A percentile compares a stretch with the other conserved stretches of the same genome.
phyloP scores from a whole-genome alignment of 306 rosid genomes.

The Vigna unguiculata region DNA sequence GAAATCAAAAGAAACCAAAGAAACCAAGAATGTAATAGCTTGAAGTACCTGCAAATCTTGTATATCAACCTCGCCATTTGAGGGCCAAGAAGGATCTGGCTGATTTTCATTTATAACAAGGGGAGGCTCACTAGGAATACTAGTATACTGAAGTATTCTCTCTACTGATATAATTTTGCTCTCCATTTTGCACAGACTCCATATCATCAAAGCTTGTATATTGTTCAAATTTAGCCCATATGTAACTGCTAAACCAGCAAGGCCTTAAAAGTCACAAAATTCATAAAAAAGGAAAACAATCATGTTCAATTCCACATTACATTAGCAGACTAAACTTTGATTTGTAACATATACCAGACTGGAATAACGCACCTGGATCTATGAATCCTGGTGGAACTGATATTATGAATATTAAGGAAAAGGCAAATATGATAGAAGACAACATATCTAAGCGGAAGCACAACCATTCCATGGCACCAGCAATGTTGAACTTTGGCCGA shows the following conservation, averaged over 20 bases:
- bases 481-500: constrained; percentile 72
- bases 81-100: constrained; percentile 79
- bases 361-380: constrained; percentile 67
- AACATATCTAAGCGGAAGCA: constrained; percentile 78
- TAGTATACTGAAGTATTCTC: constrained; percentile 75
- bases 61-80: constrained; percentile 73
- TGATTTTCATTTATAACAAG: constrained; percentile 61
- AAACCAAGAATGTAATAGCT: constrained; percentile 6
- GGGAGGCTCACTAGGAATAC: constrained; percentile 75
- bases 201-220: constrained; percentile 70
- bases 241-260: constrained; percentile 88
- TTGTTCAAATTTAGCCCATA: constrained; percentile 81
- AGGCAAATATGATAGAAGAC: constrained; percentile 73
- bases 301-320: constrained; percentile 17
- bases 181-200: constrained; percentile 79
- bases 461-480: constrained; percentile 87
- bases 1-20: background rate
- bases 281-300: constrained; percentile 2
- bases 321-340: background rate
- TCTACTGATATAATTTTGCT: constrained; percentile 87
- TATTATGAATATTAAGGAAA: constrained; percentile 72
- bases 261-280: constrained; percentile 47
- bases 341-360: constrained; percentile 8
- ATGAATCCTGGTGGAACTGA: constrained; percentile 75
- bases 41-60: constrained; percentile 68